Base-by-base conservation (phyloP, 2,329 filamentous ascomycete genomes). In the Plenodomus lindquistii region DNA sequence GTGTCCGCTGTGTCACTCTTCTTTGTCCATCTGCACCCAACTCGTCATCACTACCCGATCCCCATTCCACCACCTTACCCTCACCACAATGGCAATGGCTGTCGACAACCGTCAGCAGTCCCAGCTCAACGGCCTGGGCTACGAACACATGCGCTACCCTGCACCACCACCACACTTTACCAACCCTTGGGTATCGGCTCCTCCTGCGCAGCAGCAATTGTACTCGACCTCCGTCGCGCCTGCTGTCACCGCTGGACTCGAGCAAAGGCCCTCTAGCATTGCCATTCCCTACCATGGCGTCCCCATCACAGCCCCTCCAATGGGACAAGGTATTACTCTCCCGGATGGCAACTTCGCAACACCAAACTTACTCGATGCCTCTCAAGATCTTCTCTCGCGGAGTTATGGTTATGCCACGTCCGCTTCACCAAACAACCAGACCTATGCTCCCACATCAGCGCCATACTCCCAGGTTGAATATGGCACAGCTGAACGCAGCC, bases 101-200 rank as follows among this genome's bases (percentile, higher is more conserved):
- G 85, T 96, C 79, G 91, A 96, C 78, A 85, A 85, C 68, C 89
- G 91, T 74, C 91, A 93, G 77, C 89, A 79, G 61, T 60, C 69
- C 57, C 73, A 74, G 85, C 77, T 89, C 83, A 83, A 82, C 71
- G 75, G 67, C 53, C 81, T 96, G 78, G 85, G 84, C 74, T 94
- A 93, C 79, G 89, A 93, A 73, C 81, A 84, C 72, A 85, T 91
- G 81, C 85, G 88, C 62, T 91, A 89, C 75, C 75, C 78, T 50
- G 72, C 75, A 60, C 59, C 60, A 56, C 58, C 60, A 56, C 85
- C 88, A 57, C 88, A 94, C 58, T 97, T 97, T 78, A 91, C 88
- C 66, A 94, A 97, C 73, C 91, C 91, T 36, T 97, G 92, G 92
- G 79, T 79, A 40, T 82, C 89, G 47, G 81, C 80, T 51, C 76